Conservation (phyloP, 1,139 yeast species). For the Saccharomyces hybrid region DNA sequence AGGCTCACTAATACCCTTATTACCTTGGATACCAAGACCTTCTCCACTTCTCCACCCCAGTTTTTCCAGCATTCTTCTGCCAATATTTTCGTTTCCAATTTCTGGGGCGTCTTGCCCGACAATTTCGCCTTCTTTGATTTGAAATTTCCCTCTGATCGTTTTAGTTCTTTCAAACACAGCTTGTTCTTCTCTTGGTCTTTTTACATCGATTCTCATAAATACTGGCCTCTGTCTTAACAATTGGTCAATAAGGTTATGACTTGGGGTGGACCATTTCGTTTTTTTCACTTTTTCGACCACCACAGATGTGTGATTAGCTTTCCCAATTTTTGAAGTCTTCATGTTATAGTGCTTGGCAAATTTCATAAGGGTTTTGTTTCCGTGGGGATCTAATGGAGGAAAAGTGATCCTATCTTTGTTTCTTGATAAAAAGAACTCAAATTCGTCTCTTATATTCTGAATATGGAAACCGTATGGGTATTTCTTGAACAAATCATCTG, state of each 20-base stretch:
- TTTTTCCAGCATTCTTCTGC: constrained; percentile 67
- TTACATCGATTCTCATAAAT: constrained; percentile 56
- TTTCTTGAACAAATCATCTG: constrained; percentile 47
- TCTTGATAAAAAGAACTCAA: constrained; percentile 52
- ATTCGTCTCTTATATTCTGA: constrained; percentile 58
- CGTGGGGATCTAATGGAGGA: constrained; percentile 85
- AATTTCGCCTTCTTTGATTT: constrained; percentile 72
- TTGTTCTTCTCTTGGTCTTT: constrained; percentile 38
- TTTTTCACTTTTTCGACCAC: constrained; percentile 49
- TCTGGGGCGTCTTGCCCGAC: constrained; percentile 87
- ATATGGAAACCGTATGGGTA: constrained; percentile 65
- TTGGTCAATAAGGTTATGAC: constrained; percentile 43
- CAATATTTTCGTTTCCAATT: constrained; percentile 66
- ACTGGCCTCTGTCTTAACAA: constrained; percentile 52
- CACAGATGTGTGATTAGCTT: constrained; percentile 46
- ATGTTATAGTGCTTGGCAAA: constrained; percentile 55
- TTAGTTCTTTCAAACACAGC: constrained; percentile 24
- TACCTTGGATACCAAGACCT: constrained; percentile 71
- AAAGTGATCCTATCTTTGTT: constrained; percentile 51
- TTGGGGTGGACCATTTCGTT: constrained; percentile 48
- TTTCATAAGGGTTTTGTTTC: constrained; percentile 55
- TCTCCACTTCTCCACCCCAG: constrained; percentile 87
- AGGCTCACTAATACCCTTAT: constrained; percentile 78
- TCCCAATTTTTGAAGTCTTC: constrained; percentile 48
- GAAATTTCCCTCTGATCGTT: constrained; percentile 32